A percentile compares a stretch with the other conserved stretches of the same genome.
phyloP scores from a whole-genome alignment of 805 yeast genomes.

The Schizosaccharomyces osmophilus region DNA sequence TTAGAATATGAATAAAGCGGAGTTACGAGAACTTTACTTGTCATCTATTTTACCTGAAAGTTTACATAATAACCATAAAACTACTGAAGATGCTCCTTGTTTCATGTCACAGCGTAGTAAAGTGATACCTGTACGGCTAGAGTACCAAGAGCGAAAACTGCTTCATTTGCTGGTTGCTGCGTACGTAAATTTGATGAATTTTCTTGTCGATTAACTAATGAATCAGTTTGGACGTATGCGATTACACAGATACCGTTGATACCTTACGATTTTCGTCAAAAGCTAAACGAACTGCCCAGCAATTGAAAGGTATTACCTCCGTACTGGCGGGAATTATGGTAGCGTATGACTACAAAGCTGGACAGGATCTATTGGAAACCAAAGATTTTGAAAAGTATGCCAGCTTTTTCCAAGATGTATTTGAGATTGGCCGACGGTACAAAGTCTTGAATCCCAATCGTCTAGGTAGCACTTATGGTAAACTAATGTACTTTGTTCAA shows the following conservation, averaged over 20 bases:
- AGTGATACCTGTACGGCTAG: conserved; percentile 46
- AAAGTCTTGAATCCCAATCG: conserved; percentile 67
- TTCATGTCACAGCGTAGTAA: conserved; percentile 15
- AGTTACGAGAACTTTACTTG: neutral
- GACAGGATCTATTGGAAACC: conserved; percentile 37
- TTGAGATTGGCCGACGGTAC: conserved; percentile 59
- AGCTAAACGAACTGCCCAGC: conserved; percentile 44
- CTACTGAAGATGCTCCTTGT: neutral
- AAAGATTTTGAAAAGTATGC: conserved; percentile 46
- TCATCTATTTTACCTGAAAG: conserved; percentile 9
- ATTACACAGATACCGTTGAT: conserved; percentile 53
- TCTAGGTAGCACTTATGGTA: conserved; percentile 58
- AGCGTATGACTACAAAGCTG: conserved; percentile 48
- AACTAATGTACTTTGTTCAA: conserved; percentile 54
- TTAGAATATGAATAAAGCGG: neutral
- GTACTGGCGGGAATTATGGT: conserved; percentile 56
- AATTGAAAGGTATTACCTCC: conserved; percentile 52
- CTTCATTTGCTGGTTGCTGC: conserved; percentile 23
- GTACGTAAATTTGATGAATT: neutral
- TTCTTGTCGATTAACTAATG: conserved; percentile 33
- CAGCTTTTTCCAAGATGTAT: conserved; percentile 44
- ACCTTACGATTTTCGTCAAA: conserved; percentile 41
- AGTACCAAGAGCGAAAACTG: conserved; percentile 43
- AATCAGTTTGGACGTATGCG: conserved; percentile 34
- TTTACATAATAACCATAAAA: neutral